Percentiles rank a stretch among this genome's conserved stretches.
Evolutionary conservation across 2,329 filamentous ascomycete species (phyloP).

Genomic region (Colletotrichum nymphaeae): DNA sequence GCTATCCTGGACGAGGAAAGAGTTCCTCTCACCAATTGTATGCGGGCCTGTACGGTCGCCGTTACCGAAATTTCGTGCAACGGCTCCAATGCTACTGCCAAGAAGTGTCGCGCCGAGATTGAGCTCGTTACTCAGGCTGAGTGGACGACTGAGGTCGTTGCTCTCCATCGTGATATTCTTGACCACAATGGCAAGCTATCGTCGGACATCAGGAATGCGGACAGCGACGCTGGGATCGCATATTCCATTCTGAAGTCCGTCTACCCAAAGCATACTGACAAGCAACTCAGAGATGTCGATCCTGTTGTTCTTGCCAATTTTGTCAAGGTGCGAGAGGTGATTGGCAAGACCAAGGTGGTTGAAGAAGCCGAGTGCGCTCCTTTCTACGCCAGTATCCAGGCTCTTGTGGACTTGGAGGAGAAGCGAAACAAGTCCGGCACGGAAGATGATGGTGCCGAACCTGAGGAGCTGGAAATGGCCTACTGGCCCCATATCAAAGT

Average conservation of each 20-base stretch:
- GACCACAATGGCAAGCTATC: slow-evolving; percentile 51
- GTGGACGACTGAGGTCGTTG: slow-evolving; percentile 63
- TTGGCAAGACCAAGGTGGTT: not conserved
- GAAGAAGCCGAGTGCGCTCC: not conserved
- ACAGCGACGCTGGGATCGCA: slow-evolving; percentile 55
- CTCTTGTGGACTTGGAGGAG: slow-evolving; percentile 18
- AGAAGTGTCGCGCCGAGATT: slow-evolving; percentile 64
- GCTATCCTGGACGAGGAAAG: slow-evolving; percentile 70
- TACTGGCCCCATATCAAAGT: slow-evolving; percentile 66
- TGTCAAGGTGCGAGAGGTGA: not conserved
- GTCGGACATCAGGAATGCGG: slow-evolving; percentile 50
- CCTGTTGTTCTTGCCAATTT: not conserved
- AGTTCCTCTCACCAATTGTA: slow-evolving; percentile 57
- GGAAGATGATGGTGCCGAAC: not conserved
- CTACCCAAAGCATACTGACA: slow-evolving; percentile 46
- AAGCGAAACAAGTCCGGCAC: not conserved
- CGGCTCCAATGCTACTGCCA: slow-evolving; percentile 46
- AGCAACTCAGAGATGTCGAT: not conserved
- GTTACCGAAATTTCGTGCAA: slow-evolving; percentile 72
- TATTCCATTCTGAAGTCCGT: slow-evolving; percentile 58
- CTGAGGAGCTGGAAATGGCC: slow-evolving; percentile 35
- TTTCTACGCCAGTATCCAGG: slow-evolving; percentile 13
- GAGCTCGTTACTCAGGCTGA: slow-evolving; percentile 65
- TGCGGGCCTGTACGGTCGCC: slow-evolving; percentile 71
- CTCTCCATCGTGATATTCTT: slow-evolving; percentile 60